Percentiles rank a stretch among this genome's conserved stretches.
phyloP scores from a whole-genome alignment of 192 early-diverging fungal genomes.

The Coemansia aciculifera region DNA sequence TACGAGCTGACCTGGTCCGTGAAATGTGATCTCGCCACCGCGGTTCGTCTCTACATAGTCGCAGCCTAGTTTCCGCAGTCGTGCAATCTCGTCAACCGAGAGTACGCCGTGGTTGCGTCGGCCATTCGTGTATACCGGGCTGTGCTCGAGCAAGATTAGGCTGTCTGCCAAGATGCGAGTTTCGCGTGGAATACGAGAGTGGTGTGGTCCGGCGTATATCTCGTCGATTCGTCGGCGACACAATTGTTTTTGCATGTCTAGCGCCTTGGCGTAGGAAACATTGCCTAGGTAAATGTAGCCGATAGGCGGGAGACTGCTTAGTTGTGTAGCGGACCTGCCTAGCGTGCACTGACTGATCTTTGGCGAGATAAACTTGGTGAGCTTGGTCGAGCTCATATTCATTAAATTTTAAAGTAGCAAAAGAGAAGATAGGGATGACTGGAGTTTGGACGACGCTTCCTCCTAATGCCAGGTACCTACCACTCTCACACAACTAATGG shows the following conservation, averaged over 20 bases:
- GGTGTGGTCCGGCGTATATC: constrained; percentile 18
- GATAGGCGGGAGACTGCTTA: constrained; percentile 30
- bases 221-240: constrained; percentile 58
- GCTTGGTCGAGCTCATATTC: background rate
- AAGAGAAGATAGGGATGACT: background rate
- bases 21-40: constrained; percentile 95
- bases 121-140: constrained; percentile 90
- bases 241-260: constrained; percentile 63
- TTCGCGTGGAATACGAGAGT: background rate
- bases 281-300: constrained; percentile 53
- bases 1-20: constrained; percentile 96
- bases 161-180: constrained; percentile 42
- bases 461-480: background rate
- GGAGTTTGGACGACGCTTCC: background rate
- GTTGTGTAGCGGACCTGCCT: constrained; percentile 28
- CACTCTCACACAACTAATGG: constrained; percentile 6
- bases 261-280: constrained; percentile 60
- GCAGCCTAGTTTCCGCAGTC: constrained; percentile 65
- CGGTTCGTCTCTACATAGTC: constrained; percentile 67
- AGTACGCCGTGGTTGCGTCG: constrained; percentile 70
- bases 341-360: constrained; percentile 28
- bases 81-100: constrained; percentile 50
- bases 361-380: constrained; percentile 17
- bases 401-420: background rate
- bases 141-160: constrained; percentile 77